phyloP scores from a whole-genome alignment of 2,329 filamentous ascomycete genomes.

The Rutstroemia sp. region DNA sequence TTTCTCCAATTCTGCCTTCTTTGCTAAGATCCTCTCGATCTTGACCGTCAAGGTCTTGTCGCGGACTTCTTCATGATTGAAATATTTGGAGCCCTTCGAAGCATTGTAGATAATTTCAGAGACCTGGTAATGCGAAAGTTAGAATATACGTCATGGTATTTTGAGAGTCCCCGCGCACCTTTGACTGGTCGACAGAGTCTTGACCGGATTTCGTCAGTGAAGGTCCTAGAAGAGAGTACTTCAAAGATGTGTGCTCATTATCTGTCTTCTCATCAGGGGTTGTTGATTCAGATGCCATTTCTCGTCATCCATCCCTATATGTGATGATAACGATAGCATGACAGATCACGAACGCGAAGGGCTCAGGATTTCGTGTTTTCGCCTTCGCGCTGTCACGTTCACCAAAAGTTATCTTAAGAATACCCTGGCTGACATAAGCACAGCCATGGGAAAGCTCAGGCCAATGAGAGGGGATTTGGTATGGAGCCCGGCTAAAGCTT shows the following conservation, averaged over 20 bases:
- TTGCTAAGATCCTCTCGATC: conserved; percentile 70
- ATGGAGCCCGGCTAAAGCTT: conserved; percentile 4
- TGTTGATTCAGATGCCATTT: conserved; percentile 4
- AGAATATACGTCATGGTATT: not conserved
- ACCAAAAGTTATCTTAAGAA: not conserved
- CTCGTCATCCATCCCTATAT: not conserved
- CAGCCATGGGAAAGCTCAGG: not conserved
- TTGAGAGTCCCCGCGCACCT: conserved; percentile 39
- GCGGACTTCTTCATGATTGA: conserved; percentile 78
- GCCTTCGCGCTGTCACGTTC: conserved; percentile 5
- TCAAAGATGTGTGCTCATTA: conserved; percentile 56
- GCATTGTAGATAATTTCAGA: conserved; percentile 96
- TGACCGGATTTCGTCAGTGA: conserved; percentile 92
- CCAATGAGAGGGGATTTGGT: not conserved
- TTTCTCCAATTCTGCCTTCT: conserved; percentile 68
- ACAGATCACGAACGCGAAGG: not conserved
- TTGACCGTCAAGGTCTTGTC: conserved; percentile 80
- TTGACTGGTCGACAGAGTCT: conserved; percentile 84
- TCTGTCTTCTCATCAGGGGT: not conserved
- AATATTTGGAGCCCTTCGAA: conserved; percentile 93
- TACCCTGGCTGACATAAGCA: not conserved
- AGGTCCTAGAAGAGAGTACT: conserved; percentile 83
- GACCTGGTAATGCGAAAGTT: conserved; percentile 44
- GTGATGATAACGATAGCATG: not conserved
- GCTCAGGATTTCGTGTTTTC: not conserved